Percentiles rank a stretch among this genome's conserved stretches.
Evolutionary conservation across 2,329 filamentous ascomycete genomes (phyloP).

Genomic region (Phyllosticta ampelicida): DNA sequence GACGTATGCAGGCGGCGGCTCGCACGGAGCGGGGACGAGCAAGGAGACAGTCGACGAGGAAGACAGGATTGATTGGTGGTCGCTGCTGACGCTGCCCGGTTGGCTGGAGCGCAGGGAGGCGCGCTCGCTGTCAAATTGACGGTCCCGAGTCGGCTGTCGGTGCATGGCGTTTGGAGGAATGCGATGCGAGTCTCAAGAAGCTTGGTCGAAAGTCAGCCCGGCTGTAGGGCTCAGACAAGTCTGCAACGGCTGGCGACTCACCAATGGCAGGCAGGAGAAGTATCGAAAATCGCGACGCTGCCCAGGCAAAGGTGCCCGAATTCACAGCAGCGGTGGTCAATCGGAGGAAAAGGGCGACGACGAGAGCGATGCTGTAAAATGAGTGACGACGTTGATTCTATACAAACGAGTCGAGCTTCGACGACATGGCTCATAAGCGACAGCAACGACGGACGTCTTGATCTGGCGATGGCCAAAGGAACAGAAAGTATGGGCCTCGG

Average conservation of each 20-base stretch:
- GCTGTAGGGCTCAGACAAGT: background rate
- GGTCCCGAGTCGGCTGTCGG: background rate
- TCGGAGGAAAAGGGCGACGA: background rate
- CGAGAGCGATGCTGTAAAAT: background rate
- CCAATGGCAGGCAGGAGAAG: background rate
- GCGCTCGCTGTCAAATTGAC: conserved; percentile 6
- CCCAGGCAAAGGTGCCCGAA: background rate
- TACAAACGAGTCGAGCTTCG: background rate
- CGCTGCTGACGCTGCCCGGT: conserved; percentile 54
- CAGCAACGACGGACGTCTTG: background rate
- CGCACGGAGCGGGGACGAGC: conserved; percentile 56
- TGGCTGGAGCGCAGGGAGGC: conserved; percentile 27
- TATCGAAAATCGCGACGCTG: background rate
- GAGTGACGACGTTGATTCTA: background rate
- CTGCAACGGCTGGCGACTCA: background rate
- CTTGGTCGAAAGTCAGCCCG: background rate
- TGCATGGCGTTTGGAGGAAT: conserved; percentile 2
- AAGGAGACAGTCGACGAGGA: conserved; percentile 40
- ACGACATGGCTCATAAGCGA: background rate
- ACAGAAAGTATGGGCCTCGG: background rate
- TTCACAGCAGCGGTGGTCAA: background rate
- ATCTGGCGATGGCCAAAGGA: no score
- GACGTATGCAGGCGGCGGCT: conserved; percentile 77
- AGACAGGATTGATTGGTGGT: conserved; percentile 48
- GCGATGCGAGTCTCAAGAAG: background rate